A percentile compares a stretch with the other conserved stretches of the same genome.
phyloP scores from a whole-genome alignment of 1,139 yeast genomes.

The Casaregolazyma lundiana region DNA sequence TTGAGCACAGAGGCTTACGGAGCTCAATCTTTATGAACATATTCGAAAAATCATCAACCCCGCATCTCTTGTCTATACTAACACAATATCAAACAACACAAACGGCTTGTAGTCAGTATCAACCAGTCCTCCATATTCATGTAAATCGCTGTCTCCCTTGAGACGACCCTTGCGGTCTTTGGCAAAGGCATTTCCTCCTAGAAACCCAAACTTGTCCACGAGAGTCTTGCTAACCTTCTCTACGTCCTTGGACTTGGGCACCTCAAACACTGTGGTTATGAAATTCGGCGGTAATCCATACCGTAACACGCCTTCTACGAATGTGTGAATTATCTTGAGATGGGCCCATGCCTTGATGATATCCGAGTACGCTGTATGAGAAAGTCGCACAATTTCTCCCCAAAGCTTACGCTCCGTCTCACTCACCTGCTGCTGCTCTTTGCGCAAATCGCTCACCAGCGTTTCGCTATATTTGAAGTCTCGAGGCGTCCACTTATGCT shows the following conservation, averaged over 20 bases:
- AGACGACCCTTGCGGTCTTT: constrained; percentile 62
- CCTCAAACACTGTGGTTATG: constrained; percentile 40
- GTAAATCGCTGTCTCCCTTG: constrained; percentile 60
- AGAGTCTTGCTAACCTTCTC: constrained; percentile 64
- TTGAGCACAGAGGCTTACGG: too few species aligned
- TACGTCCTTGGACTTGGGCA: constrained; percentile 24
- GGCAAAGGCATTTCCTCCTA: constrained; percentile 82
- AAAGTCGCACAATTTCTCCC: constrained; percentile 74
- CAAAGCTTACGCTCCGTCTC: constrained; percentile 69
- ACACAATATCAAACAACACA: constrained; percentile 63
- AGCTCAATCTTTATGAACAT: too few species aligned
- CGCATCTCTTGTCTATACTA: constrained; percentile 18
- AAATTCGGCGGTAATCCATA: constrained; percentile 96
- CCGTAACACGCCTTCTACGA: constrained; percentile 72
- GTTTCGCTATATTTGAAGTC: constrained; percentile 88
- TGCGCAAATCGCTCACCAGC: constrained; percentile 60
- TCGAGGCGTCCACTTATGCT: constrained; percentile 86
- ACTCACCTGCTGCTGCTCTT: constrained; percentile 72
- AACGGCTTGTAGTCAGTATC: constrained; percentile 96
- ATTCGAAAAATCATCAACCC: too few species aligned
- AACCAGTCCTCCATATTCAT: constrained; percentile 85
- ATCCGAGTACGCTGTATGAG: constrained; percentile 85
- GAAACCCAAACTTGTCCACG: constrained; percentile 71
- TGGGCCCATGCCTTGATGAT: constrained; percentile 84
- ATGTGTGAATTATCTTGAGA: constrained; percentile 61